Base-by-base conservation (phyloP, 768 basidiomycete species). In the Clitopilus passeckerianus region DNA sequence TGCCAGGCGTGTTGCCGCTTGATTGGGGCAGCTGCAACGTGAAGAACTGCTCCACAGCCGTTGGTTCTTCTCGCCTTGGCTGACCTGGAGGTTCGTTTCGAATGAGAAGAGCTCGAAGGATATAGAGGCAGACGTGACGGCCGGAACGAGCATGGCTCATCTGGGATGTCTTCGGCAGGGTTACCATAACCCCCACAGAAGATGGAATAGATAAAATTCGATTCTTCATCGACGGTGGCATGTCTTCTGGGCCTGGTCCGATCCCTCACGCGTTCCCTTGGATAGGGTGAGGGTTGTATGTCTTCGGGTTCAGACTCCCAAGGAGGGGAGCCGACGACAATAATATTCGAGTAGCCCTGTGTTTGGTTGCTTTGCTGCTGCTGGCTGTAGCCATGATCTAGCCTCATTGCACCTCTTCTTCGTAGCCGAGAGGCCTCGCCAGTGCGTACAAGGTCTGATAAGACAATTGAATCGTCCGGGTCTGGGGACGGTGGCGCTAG, bases 351-450 rank as follows among this genome's bases (percentile, higher is more conserved):
- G 46, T 50, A 50, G 55, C 57, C 61, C 33, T 33, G 35, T 10
- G 54, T 18, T 24, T 30, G 54, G 20, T 34, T 30, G 54, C 34
- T 55, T 59, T 58, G 56, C 50, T 59, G 56, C 50, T 59, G 37
- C 27, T 20, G 34, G 34, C 57, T 52, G 53, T 57, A 61, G 34
- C 55, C 65, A 53, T 75, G 74, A 70, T 86, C 85, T 34, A 88
- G 75, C 37, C 86, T 77, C 79, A 90, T 81, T 56, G 89, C 89
- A 10, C 89, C 89, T 62, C 89, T 75, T 58, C 89, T 75, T n/a
- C 89, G 81, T 57, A 90, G 73, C 5, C 89, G 77, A 3, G 89
- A 90, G 0, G 86, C 86, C 66, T 91, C 89, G 15, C 85, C 89
- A 1, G 85, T 85, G 55, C 89, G 86, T 15, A 90, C 78, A 43